Base-by-base conservation (phyloP, 805 yeast species). In the Suhomyces sp. region DNA sequence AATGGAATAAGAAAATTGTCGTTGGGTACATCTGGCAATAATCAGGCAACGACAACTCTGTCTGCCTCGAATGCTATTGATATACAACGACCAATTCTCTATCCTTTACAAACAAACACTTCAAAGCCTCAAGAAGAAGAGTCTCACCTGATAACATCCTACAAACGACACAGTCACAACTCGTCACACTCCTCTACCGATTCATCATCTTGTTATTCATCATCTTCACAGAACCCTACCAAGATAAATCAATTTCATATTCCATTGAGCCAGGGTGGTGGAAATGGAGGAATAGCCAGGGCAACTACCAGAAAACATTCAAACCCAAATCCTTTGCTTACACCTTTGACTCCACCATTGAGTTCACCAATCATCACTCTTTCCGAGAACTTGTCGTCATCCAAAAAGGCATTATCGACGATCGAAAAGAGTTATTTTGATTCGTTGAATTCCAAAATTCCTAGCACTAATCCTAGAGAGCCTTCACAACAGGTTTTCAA, bases 321-420 rank as follows among this genome's bases (percentile, higher is more conserved):
- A 2, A 59, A 56, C 50, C 53, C 57, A 47, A 44, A 47, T 33
- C 39, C 58, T 12, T 46, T 60, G 17, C 53, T 61, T 19, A 62
- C 75, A 2, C 72, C 76, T 1, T 53, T 67, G 19, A 66, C 72
- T 4, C 71, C 76, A 1, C 67, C 74, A 3, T 57, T 65, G 31
- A 60, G 71, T 21, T 71, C 72, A 37, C 78, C 78, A 41, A 62
- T 72, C 40, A 69, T 75, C 21, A 72, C 76, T 1, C 59, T 75
- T 19, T 62, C 71, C 15, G 79, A 74, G 44, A 71, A 71, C 55
- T 60, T 72, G 44, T 48, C 61, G 12, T 46, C 57, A 10, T 56
- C 67, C 10, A 66, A 67, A 50, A 67, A 64, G 49, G 63, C 63
- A 41, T 49, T 74, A 41, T 51, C 56, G 5, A 58, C 57, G 20